These are phyloP conservation scores for Prosopis cineraria DNA, from an alignment of 306 rosid genomes.

Conservation along the genomic window DNA sequence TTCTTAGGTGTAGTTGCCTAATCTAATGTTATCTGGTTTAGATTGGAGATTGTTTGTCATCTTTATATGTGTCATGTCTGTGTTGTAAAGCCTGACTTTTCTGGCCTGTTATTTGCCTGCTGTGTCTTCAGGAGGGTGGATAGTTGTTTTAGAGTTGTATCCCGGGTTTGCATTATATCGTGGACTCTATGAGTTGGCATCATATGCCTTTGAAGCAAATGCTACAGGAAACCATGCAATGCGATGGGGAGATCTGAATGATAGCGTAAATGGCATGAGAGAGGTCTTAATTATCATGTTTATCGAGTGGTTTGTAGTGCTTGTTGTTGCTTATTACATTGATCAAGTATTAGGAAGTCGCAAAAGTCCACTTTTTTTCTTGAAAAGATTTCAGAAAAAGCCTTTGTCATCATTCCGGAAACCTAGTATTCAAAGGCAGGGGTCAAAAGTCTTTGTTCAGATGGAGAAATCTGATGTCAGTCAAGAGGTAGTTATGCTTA, in stretches of 20 bases:
- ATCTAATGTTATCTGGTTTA: neutral
- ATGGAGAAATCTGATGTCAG: conserved; percentile 77
- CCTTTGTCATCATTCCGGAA: conserved; percentile 45
- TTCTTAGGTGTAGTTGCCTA: no score
- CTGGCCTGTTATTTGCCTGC: conserved; percentile 14
- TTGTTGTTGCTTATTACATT: conserved; percentile 61
- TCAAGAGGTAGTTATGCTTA: conserved; percentile 68
- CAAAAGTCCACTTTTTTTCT: conserved; percentile 61
- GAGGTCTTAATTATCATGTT: conserved; percentile 66
- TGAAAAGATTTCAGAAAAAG: conserved; percentile 59
- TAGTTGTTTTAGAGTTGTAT: conserved; percentile 70
- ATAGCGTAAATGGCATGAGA: conserved; percentile 66
- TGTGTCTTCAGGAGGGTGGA: conserved; percentile 57
- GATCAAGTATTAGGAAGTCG: conserved; percentile 75
- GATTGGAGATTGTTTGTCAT: neutral
- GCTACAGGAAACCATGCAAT: conserved; percentile 67
- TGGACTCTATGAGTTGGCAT: conserved; percentile 75
- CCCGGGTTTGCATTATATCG: conserved; percentile 85
- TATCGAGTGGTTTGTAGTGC: conserved; percentile 69
- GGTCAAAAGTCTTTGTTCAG: conserved; percentile 65
- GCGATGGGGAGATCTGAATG: conserved; percentile 73
- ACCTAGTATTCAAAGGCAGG: conserved; percentile 63
- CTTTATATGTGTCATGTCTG: conserved; percentile 6
- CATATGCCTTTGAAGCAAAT: conserved; percentile 53
- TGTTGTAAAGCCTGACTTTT: conserved; percentile 21